Evolutionary conservation across 83 land plant species (phyloP), one percentile per base, ranked within the genome.

Genomic region (Picea mariana): DNA sequence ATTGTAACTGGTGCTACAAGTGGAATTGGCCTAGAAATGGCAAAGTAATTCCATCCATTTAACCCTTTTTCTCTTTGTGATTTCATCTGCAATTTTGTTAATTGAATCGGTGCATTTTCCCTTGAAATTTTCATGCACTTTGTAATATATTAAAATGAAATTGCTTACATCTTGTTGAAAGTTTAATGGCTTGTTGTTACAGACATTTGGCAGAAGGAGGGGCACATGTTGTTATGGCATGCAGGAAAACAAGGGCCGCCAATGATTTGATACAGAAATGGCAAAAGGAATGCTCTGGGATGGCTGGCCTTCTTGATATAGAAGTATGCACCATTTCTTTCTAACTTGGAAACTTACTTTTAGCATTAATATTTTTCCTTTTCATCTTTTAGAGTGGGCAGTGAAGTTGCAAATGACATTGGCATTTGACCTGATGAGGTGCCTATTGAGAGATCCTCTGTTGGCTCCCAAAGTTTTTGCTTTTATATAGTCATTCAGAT

Each of bases 201-300:
- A 93, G 96, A 86, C 89, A 91, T 78, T 83, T 95, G 80, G 99
- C 98, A 38, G 92, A 92, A 81, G 71, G 95, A 23, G 98, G 99
- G 64, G 99, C 93, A 12, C 98, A 97, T 85, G 97, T 97, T 67
- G 93, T 97, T 1, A 89, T 97, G 87, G 99, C 98, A 7, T 92
- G 93, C 12, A 90, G 98, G 83, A 97, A 90, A 21, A 55, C 89
- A 1, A 84, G 88, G 40, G 89, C 89, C 13, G 99, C 95, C 44
- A 79, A 91, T 67, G 93, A 91, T 38, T 86, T 97, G 86, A 85
- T 97, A 17, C 86, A 87, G 65, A 87, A 92, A 73, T 97, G 99
- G 99, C 93, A 89, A 78, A 68, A 31, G 59, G 86, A 90, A 38
- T 84, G 90, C 84, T 81, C 86, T 64, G 94, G 84, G n/a, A 62